A percentile compares a stretch with the other conserved stretches of the same genome.
phyloP scores from a whole-genome alignment of 208 protist genomes.

The Trypanosoma boissoni region DNA sequence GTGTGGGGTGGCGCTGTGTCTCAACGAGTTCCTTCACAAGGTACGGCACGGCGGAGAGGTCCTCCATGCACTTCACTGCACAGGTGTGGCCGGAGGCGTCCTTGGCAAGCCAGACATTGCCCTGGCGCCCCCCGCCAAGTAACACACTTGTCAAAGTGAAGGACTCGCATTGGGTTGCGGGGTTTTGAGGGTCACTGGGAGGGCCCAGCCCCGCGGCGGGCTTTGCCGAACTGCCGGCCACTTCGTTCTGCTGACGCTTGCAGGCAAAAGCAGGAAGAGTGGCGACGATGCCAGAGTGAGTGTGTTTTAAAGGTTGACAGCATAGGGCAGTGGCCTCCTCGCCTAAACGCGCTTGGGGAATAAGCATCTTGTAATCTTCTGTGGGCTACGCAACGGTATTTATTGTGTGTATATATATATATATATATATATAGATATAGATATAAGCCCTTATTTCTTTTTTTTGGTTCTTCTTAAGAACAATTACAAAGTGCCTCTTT shows the following conservation, averaged over 20 bases:
- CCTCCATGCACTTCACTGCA: constrained; percentile 29
- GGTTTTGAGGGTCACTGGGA: too few species aligned
- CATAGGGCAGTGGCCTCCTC: too few species aligned
- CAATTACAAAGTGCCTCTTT: not conserved
- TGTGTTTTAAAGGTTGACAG: too few species aligned
- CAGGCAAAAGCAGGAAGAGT: too few species aligned
- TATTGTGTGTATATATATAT: not conserved
- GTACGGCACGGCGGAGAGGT: not conserved
- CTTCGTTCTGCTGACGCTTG: too few species aligned
- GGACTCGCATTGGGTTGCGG: not conserved
- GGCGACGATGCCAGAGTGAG: too few species aligned
- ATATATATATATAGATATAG: not conserved
- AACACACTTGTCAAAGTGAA: constrained; percentile 1
- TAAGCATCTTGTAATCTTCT: too few species aligned
- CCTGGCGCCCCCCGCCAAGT: constrained; percentile 21
- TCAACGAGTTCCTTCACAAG: constrained; percentile 13
- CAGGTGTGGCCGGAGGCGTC: constrained; percentile 1
- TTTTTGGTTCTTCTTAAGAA: not conserved
- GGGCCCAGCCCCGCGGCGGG: too few species aligned
- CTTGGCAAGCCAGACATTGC: constrained; percentile 11
- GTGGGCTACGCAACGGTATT: too few species aligned
- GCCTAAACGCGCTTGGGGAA: too few species aligned
- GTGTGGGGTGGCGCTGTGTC: not conserved
- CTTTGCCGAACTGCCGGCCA: too few species aligned
- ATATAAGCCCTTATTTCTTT: not conserved